Base-by-base conservation (phyloP, 768 basidiomycete species). In the Tylopilus rubrobrunneus region DNA sequence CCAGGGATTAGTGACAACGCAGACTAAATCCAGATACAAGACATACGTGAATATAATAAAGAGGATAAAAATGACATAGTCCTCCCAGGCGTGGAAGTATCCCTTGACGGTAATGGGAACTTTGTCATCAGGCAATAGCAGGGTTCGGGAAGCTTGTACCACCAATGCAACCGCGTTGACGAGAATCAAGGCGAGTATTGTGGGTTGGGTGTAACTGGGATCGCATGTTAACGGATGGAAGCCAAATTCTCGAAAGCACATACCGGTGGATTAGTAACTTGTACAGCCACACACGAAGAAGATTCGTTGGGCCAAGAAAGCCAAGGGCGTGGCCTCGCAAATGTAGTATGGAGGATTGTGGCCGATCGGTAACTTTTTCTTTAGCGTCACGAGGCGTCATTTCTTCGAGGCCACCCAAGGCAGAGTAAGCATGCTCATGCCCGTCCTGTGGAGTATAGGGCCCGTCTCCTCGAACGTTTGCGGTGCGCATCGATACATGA, bases 31-130 rank as follows among this genome's bases (percentile, higher is more conserved):
- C 15, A 8, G 12, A 14, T 79, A 87, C 3, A 5, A 34, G 11
- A 61, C 59, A 63, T 71, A 87, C 87, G 92, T 92, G 77, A 92
- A 98, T 61, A 90, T 62, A 53, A 85, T 71, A 71, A 98, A 98
- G 51, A 98, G 72, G 23, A 63, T 79, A 67, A 98, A 91, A 15
- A 97, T 74, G 23, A 77, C 83, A 63, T 81, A 86, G 68, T 98
- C 95, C 63, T 93, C 92, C 95, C 95, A 98, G 11, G 71, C 58
- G 53, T 86, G 83, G 71, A 98, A 97, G 73, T 89, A 98, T 7
- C 92, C 92, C 43, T 65, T 70, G n/a, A 79, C 73, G 39, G 79
- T 76, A 12, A 78, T 67, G 11, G 75, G 66, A 5, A 67, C 62
- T 72, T 71, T 42, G 68, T 65, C 15, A 71, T 72, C 31, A 12